These are phyloP conservation scores for Gaultheria prostrata DNA, from an alignment of 148 eudicot species.

Conservation along the genomic window DNA sequence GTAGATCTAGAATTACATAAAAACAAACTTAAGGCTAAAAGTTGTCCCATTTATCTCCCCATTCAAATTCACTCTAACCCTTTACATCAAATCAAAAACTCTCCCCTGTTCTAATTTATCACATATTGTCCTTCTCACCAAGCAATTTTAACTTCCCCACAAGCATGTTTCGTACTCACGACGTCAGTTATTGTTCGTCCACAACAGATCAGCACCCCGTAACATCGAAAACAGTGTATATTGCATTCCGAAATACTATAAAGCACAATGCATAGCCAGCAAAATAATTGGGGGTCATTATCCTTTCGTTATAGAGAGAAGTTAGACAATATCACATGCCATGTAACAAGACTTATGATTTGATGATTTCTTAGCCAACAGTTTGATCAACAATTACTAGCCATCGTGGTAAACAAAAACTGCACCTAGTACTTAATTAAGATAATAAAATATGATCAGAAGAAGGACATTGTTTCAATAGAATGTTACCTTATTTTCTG, in stretches of 20 bases:
- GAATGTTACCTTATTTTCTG: constrained; percentile 53
- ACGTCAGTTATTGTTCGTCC: neutral
- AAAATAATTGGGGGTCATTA: neutral
- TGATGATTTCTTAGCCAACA: constrained; percentile 4
- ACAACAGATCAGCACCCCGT: neutral
- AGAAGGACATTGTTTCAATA: neutral
- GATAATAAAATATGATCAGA: neutral
- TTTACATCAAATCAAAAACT: neutral
- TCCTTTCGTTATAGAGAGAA: neutral
- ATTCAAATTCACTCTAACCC: neutral
- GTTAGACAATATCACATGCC: neutral
- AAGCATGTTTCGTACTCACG: neutral
- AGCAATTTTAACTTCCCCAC: neutral
- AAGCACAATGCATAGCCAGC: neutral
- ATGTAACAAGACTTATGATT: neutral
- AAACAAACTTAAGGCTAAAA: neutral
- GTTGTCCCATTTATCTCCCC: neutral
- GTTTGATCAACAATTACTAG: neutral
- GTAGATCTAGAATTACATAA: neutral
- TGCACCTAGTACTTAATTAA: neutral
- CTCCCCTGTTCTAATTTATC: neutral
- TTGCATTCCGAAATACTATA: neutral
- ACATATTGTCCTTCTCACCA: neutral
- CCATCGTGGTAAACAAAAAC: neutral
- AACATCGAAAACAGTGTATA: neutral